Percentiles rank a stretch among this genome's conserved stretches.
Conservation (phyloP, 1,284 basidiomycete species). For the Cutaneotrichosporon cavernicola region DNA sequence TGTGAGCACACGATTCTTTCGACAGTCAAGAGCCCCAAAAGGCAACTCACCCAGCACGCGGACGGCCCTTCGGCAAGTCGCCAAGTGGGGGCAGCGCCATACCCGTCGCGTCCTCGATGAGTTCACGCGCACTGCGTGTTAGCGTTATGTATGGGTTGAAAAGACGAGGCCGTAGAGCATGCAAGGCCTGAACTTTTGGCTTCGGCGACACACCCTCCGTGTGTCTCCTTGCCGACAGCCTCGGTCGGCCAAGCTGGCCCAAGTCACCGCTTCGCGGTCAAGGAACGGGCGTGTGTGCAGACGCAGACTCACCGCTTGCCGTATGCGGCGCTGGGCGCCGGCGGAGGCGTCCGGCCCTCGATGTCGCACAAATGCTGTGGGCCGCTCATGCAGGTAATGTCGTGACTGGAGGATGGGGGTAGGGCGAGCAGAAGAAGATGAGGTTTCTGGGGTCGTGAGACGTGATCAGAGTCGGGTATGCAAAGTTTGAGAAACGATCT, state of each 20-base stretch:
- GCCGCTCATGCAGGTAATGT: conserved; percentile 6
- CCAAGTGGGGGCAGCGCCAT: conserved; percentile 61
- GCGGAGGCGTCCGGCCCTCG: conserved; percentile 63
- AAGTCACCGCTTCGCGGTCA: neutral
- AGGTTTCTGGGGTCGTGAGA: neutral
- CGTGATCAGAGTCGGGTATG: neutral
- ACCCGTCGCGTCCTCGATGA: conserved; percentile 68
- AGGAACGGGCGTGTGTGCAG: neutral
- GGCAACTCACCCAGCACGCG: conserved; percentile 50
- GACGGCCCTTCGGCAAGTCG: conserved; percentile 46
- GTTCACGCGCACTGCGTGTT: conserved; percentile 67
- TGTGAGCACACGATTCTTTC: conserved; percentile 8
- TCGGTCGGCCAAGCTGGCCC: neutral
- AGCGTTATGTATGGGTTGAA: neutral
- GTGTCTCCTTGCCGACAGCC: neutral
- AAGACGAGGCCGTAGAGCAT: neutral
- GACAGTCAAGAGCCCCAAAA: neutral
- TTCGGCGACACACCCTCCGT: neutral
- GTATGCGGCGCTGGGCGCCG: conserved; percentile 80
- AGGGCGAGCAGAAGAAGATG: neutral
- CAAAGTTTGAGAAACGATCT: neutral
- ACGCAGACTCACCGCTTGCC: conserved; percentile 69
- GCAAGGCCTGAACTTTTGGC: neutral
- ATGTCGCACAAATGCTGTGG: conserved; percentile 11
- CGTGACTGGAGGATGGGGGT: neutral